A percentile compares a stretch with the other conserved stretches of the same genome.
Conservation (phyloP, 148 eudicot genomes). For the Dysphania ambrosioides region DNA sequence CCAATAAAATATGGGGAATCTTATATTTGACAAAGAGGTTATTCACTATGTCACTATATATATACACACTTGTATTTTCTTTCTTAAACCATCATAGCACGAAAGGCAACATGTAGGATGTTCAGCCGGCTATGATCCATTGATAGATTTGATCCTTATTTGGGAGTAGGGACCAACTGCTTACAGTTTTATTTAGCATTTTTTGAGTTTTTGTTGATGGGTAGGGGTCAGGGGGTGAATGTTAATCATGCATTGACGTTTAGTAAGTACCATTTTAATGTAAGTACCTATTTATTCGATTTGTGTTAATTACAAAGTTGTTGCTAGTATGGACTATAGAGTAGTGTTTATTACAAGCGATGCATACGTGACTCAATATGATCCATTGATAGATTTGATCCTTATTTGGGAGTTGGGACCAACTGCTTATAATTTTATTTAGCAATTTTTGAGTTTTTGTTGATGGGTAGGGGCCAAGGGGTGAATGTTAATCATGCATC, state of each 20-base stretch:
- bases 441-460: too few relatives aligned
- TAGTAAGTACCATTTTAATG: too few relatives aligned
- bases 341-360: too few relatives aligned
- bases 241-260: too few relatives aligned
- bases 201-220: too few relatives aligned
- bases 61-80: not conserved
- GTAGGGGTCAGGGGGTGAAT: too few relatives aligned
- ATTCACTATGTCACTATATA: not conserved
- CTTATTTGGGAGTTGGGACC: not conserved
- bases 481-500: too few relatives aligned
- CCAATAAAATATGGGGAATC: not conserved
- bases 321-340: too few relatives aligned
- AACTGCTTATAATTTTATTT: not conserved
- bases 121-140: not conserved
- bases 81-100: constrained; percentile 11
- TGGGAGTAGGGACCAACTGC: not conserved
- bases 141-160: not conserved
- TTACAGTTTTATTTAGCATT: not conserved
- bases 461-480: too few relatives aligned
- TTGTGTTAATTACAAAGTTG: too few relatives aligned
- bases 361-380: too few relatives aligned
- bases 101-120: not conserved
- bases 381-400: not conserved
- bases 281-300: too few relatives aligned
- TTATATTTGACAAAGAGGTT: not conserved